phyloP scores from a whole-genome alignment of 495 filamentous ascomycete genomes.

The Hypoxylon intermedium region DNA sequence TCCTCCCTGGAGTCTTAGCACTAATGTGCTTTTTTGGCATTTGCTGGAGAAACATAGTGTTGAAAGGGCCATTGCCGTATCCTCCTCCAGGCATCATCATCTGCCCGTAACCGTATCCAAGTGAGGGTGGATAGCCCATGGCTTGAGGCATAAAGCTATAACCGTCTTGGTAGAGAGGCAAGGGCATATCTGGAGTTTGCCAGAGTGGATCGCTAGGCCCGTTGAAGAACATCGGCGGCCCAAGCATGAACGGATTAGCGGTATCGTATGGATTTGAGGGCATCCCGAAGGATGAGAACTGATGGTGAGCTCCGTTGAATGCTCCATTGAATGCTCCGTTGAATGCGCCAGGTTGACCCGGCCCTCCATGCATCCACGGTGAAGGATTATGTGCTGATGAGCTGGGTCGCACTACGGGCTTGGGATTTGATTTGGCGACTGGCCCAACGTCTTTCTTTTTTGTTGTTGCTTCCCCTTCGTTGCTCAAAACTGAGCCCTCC shows the following conservation, averaged over 20 bases:
- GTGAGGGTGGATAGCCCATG: slow-evolving; percentile 16
- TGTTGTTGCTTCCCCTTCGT: slow-evolving; percentile 34
- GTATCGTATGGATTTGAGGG: slow-evolving; percentile 9
- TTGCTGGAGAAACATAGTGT: not conserved
- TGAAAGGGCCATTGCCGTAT: not conserved
- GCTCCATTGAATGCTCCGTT: not conserved
- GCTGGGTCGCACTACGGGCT: slow-evolving; percentile 13
- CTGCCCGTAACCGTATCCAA: slow-evolving; percentile 13
- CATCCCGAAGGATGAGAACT: slow-evolving; percentile 14
- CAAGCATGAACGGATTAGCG: slow-evolving; percentile 24
- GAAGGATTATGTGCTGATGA: slow-evolving; percentile 2
- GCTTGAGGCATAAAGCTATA: slow-evolving; percentile 25
- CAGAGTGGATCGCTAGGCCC: slow-evolving; percentile 34
- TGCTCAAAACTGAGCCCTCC: slow-evolving; percentile 30
- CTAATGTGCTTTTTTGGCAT: slow-evolving; percentile 8
- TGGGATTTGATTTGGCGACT: slow-evolving; percentile 13
- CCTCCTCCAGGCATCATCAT: slow-evolving; percentile 4
- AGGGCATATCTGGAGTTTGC: slow-evolving; percentile 37
- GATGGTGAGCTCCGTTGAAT: slow-evolving; percentile 1
- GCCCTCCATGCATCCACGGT: not conserved
- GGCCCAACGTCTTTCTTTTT: slow-evolving; percentile 18
- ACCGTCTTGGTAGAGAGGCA: slow-evolving; percentile 18
- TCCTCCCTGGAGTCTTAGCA: slow-evolving; percentile 11
- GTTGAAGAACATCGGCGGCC: slow-evolving; percentile 12
- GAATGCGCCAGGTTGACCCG: not conserved